Percentiles rank a stretch among this genome's conserved stretches.
Conservation (phyloP, 176 grass and related monocot genomes). For the Carex littledalei region DNA sequence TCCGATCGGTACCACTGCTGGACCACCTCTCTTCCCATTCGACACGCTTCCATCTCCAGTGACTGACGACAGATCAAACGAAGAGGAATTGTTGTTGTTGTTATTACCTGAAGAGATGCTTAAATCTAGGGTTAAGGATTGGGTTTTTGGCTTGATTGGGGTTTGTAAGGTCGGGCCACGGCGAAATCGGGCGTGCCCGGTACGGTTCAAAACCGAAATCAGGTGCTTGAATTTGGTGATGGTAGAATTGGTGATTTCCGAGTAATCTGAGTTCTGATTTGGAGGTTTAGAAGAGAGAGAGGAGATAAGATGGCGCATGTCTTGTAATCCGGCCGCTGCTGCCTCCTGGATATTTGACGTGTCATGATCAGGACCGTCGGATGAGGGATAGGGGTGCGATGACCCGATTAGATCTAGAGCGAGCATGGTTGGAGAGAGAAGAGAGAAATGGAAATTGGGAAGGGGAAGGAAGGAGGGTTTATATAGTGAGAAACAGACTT, state of each 20-base stretch:
- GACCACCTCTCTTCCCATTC: slow-evolving; percentile 35
- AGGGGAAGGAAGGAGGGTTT: background rate
- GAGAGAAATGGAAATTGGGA: slow-evolving; percentile 10
- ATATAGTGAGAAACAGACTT: slow-evolving; percentile 12
- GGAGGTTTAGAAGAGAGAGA: slow-evolving; percentile 45
- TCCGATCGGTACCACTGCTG: slow-evolving; percentile 20
- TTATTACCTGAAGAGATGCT: slow-evolving; percentile 43
- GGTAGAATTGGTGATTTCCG: slow-evolving; percentile 67
- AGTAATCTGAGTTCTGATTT: slow-evolving; percentile 40
- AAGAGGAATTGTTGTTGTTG: slow-evolving; percentile 36
- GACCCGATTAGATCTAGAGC: background rate
- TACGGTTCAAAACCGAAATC: slow-evolving; percentile 80
- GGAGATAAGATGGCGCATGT: slow-evolving; percentile 65
- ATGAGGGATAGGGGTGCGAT: slow-evolving; percentile 53
- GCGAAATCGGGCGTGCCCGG: slow-evolving; percentile 81
- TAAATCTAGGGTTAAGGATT: slow-evolving; percentile 26
- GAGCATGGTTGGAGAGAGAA: slow-evolving; percentile 9
- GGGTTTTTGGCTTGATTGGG: slow-evolving; percentile 5
- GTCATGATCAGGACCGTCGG: slow-evolving; percentile 42
- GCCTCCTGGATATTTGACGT: slow-evolving; percentile 80
- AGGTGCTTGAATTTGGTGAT: slow-evolving; percentile 85
- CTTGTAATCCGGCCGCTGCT: slow-evolving; percentile 46
- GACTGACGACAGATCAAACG: slow-evolving; percentile 62
- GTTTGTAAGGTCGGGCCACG: slow-evolving; percentile 41
- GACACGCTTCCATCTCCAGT: slow-evolving; percentile 78